Evolutionary conservation across 2,329 filamentous ascomycete species (phyloP).

Genomic region (Elsinoe fawcettii): DNA sequence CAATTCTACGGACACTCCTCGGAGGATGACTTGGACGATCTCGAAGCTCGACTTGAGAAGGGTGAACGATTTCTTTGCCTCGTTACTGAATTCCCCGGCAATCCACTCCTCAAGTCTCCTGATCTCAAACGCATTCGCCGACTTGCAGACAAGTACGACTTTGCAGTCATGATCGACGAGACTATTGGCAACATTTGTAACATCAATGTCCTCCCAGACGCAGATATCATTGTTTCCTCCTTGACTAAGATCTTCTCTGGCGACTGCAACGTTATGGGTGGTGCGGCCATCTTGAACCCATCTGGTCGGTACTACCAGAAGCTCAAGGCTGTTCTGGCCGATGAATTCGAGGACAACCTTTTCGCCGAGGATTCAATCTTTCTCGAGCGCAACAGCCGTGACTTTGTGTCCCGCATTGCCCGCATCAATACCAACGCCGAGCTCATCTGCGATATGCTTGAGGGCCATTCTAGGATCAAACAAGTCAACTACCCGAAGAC

Average conservation of each 20-base stretch:
- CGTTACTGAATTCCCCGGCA: constrained; percentile 93
- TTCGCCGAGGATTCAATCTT: constrained; percentile 94
- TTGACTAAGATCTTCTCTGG: constrained; percentile 96
- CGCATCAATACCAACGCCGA: constrained; percentile 82
- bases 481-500: constrained; percentile 81
- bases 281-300: constrained; percentile 57
- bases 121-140: constrained; percentile 72
- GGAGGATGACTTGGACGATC: constrained; percentile 68
- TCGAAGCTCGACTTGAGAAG: constrained; percentile 60
- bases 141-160: constrained; percentile 76
- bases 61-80: constrained; percentile 75
- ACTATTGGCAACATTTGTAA: constrained; percentile 96
- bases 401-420: constrained; percentile 75
- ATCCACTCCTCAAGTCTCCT: constrained; percentile 78
- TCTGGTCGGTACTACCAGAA: constrained; percentile 60
- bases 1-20: constrained; percentile 80
- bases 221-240: constrained; percentile 88
- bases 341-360: constrained; percentile 76
- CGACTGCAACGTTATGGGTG: constrained; percentile 97
- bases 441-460: constrained; percentile 66
- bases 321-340: constrained; percentile 59
- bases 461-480: constrained; percentile 57
- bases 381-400: constrained; percentile 90
- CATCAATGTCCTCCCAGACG: constrained; percentile 80
- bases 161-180: constrained; percentile 87